These are phyloP conservation scores for Pelagomonas calceolata DNA, from an alignment of 108 stramenopile genomes.

Conservation along the genomic window DNA sequence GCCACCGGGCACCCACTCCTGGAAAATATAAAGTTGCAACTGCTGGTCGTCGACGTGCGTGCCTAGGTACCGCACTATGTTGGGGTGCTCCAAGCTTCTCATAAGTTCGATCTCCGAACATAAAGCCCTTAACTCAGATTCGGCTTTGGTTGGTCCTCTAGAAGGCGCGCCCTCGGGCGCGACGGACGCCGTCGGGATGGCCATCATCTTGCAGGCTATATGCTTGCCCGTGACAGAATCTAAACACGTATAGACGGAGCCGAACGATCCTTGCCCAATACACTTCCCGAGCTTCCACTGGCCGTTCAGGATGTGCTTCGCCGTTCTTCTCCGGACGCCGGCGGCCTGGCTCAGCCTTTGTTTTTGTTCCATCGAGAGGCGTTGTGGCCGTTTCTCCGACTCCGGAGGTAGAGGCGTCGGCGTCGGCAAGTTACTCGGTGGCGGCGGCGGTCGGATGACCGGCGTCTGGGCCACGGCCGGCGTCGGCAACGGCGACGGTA, in stretches of 20 bases:
- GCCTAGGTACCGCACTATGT: constrained; percentile 87
- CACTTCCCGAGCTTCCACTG: constrained; percentile 77
- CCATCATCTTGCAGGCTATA: constrained; percentile 69
- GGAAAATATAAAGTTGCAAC: constrained; percentile 73
- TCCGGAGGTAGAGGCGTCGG: too few relatives aligned
- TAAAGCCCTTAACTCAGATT: constrained; percentile 47
- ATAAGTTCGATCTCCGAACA: constrained; percentile 72
- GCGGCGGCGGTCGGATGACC: too few relatives aligned
- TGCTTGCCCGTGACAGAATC: constrained; percentile 72
- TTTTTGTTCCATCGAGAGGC: too few relatives aligned
- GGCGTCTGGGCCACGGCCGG: too few relatives aligned
- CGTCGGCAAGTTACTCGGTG: too few relatives aligned
- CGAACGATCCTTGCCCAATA: constrained; percentile 85
- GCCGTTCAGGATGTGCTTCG: constrained; percentile 42
- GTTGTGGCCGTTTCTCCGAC: too few relatives aligned
- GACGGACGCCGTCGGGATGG: constrained; percentile 15
- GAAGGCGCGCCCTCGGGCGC: not conserved
- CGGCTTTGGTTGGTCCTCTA: constrained; percentile 8
- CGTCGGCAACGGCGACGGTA: too few relatives aligned
- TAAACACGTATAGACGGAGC: constrained; percentile 84
- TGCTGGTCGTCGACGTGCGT: constrained; percentile 61
- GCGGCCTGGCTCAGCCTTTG: too few relatives aligned
- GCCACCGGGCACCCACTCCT: constrained; percentile 94
- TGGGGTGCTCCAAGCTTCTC: constrained; percentile 68
- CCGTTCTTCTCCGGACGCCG: not conserved